Evolutionary conservation across 2,329 filamentous ascomycete genomes (phyloP).

Genomic region (Xylariaceae sp.): DNA sequence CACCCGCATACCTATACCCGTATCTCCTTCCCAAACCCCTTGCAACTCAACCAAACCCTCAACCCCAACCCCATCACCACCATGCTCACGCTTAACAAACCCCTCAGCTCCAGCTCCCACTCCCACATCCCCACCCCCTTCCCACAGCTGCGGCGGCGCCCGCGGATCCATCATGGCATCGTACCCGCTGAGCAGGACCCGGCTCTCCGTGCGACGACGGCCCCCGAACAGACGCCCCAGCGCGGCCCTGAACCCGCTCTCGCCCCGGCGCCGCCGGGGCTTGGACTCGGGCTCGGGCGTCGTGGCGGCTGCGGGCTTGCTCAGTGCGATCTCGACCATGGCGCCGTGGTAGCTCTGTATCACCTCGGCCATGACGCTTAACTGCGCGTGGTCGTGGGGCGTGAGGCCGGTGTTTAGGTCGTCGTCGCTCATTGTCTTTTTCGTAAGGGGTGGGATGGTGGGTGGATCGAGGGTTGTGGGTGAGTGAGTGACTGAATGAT

Average conservation of each 20-base stretch:
- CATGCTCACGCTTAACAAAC: no score
- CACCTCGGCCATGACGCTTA: background rate
- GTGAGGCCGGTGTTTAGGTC: background rate
- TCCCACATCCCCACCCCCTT: background rate
- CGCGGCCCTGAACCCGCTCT: background rate
- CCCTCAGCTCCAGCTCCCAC: no score
- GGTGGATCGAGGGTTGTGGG: no score
- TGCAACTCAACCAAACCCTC: no score
- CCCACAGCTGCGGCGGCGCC: background rate
- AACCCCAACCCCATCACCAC: no score
- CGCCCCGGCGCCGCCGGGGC: background rate
- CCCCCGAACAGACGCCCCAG: background rate
- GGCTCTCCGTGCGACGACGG: background rate
- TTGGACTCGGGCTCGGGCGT: background rate
- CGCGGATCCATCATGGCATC: background rate
- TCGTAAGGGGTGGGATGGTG: no score
- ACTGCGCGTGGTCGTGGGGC: background rate
- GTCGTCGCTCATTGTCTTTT: background rate
- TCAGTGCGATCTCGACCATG: background rate
- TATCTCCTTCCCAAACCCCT: no score
- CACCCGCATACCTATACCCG: no score
- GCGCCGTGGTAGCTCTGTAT: background rate
- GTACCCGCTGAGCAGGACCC: background rate
- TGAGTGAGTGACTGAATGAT: no score
- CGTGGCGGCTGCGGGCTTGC: background rate